Evolutionary conservation across 2,329 filamentous ascomycete genomes (phyloP).

Genomic region (Aspergillus texensis): DNA sequence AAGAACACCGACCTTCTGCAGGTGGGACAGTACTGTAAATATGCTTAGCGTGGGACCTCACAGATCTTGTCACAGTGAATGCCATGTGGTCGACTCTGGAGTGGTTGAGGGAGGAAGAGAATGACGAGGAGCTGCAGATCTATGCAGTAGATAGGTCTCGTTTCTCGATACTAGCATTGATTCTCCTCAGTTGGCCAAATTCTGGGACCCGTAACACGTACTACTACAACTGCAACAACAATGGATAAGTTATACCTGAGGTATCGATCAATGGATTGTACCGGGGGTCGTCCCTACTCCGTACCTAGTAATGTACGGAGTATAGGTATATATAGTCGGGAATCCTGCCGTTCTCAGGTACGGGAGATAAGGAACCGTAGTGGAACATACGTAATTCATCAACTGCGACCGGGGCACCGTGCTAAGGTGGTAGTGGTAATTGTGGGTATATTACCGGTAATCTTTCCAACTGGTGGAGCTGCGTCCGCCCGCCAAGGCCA

Average conservation of each 20-base stretch:
- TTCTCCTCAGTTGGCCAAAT: background rate
- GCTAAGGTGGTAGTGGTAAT: background rate
- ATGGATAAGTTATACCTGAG: background rate
- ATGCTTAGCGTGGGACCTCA: background rate
- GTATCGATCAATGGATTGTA: background rate
- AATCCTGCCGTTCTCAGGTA: background rate
- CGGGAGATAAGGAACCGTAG: background rate
- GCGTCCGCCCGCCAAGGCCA: constrained; percentile 21
- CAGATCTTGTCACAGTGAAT: background rate
- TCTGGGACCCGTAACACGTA: background rate
- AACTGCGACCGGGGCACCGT: background rate
- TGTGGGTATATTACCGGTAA: background rate
- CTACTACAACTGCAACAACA: background rate
- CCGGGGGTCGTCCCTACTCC: background rate
- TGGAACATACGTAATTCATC: background rate
- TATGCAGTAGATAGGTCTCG: background rate
- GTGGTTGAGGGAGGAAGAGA: background rate
- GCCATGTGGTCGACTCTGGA: background rate
- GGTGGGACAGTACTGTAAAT: background rate
- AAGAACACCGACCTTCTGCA: background rate
- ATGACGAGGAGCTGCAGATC: background rate
- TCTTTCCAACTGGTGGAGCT: constrained; percentile 2
- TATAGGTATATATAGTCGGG: background rate
- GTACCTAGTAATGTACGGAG: no score
- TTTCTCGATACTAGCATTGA: background rate